Percentiles rank a stretch among this genome's conserved stretches.
Conservation (phyloP, 352 stramenopile genomes). For the Phytophthora tubulina region DNA sequence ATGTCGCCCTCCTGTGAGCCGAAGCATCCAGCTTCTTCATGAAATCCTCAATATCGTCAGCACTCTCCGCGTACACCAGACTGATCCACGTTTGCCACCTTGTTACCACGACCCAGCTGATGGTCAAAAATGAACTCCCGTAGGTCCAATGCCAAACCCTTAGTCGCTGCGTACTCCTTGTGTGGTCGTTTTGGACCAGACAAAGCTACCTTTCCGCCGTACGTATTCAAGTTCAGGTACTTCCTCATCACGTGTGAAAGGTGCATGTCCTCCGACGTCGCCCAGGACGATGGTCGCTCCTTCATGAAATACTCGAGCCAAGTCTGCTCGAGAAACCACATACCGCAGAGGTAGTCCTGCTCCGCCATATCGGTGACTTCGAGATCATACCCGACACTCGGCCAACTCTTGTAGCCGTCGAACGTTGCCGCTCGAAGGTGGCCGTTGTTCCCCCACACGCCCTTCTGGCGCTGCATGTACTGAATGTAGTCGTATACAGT, state of each 20-base stretch:
- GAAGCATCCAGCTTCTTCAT: constrained; percentile 46
- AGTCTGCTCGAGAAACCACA: constrained; percentile 72
- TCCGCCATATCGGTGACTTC: constrained; percentile 43
- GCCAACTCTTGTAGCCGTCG: constrained; percentile 64
- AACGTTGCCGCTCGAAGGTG: constrained; percentile 56
- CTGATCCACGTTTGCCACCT: constrained; percentile 54
- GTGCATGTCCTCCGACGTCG: constrained; percentile 70
- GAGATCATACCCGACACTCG: constrained; percentile 34
- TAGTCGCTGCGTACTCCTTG: constrained; percentile 52
- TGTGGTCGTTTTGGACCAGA: constrained; percentile 31
- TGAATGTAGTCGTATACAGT: constrained; percentile 53
- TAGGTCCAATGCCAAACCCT: constrained; percentile 53
- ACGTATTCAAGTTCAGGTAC: constrained; percentile 74
- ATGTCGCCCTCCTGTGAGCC: constrained; percentile 14
- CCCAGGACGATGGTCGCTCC: constrained; percentile 58
- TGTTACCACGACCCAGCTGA: constrained; percentile 66
- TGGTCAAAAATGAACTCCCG: constrained; percentile 73
- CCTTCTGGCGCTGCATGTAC: constrained; percentile 50
- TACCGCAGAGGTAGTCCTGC: constrained; percentile 70
- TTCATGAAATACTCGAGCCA: constrained; percentile 78
- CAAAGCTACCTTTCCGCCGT: constrained; percentile 58
- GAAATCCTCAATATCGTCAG: constrained; percentile 56
- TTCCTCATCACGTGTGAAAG: constrained; percentile 71
- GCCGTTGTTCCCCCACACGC: constrained; percentile 65
- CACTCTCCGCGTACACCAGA: constrained; percentile 64